Conservation (phyloP, 371 early-diverging fungal genomes). For the Mortierella sp. region DNA sequence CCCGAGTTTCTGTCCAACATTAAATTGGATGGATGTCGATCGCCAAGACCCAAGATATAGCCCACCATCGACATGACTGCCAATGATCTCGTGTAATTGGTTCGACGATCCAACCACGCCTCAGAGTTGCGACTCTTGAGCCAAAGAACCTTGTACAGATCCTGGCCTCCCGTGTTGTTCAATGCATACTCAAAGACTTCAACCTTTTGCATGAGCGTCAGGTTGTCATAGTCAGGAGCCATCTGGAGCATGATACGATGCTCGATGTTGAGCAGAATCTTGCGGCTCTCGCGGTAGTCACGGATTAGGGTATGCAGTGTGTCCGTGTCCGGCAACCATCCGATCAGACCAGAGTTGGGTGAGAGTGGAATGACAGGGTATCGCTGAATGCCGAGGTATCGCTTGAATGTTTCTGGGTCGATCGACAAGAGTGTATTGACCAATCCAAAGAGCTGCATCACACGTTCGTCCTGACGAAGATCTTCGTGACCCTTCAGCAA, state of each 20-base stretch:
- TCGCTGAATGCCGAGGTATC: constrained; percentile 92
- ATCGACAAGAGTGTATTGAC: constrained; percentile 91
- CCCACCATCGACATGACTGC: constrained; percentile 99
- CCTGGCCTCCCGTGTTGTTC: constrained; percentile 95
- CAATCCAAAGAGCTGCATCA: constrained; percentile 98
- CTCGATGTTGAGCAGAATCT: constrained; percentile 93
- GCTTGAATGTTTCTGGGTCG: constrained; percentile 93
- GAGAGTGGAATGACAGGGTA: constrained; percentile 97
- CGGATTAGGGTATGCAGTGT: constrained; percentile 93
- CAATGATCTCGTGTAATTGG: constrained; percentile 95
- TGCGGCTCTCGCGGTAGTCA: constrained; percentile 89
- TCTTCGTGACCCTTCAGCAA: constrained; percentile 98
- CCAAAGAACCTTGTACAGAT: constrained; percentile 96
- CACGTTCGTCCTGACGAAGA: constrained; percentile 98
- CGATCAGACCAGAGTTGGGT: constrained; percentile 96
- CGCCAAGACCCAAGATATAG: constrained; percentile 97
- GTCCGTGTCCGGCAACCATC: constrained; percentile 97
- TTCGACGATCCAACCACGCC: constrained; percentile 95
- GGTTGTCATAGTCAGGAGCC: constrained; percentile 94
- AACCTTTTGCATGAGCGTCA: constrained; percentile 92
- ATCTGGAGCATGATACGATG: constrained; percentile 95
- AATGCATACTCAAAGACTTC: constrained; percentile 97
- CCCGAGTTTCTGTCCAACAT: constrained; percentile 95
- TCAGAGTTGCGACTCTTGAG: constrained; percentile 96
- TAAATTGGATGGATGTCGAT: constrained; percentile 98